Base-by-base conservation (phyloP, 2,329 filamentous ascomycete genomes). In the Lasiodiplodia citricola region DNA sequence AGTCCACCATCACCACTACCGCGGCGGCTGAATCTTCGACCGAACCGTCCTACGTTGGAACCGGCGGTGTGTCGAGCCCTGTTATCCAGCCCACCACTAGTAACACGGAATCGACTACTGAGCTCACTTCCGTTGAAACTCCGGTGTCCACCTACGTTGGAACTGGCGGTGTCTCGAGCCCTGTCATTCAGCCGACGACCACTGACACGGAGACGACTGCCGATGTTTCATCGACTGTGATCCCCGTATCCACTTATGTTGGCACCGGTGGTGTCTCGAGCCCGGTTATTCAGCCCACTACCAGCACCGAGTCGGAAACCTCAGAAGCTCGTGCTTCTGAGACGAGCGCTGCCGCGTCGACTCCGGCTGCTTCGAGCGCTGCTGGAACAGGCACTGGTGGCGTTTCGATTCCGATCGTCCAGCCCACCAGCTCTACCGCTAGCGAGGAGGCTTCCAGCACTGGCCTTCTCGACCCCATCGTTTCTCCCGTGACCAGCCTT, bases 161-260 rank as follows among this genome's bases (percentile, higher is more conserved):
- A 37, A 69, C 67, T 37, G 67, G 58, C 69, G 25, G 58, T 69
- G 44, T 66, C 50, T 55, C 67, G 56, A 41, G 52, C 70, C 47
- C 69, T 58, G 58, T 66, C 16, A 38, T 62, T 28, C 35, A 28
- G 47, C 69, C 69, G 11, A 69, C 69, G 6, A 65, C 58, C 21
- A 50, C 41, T 28, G 25, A 47, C 38, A 51, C 58, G n/a, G 58
- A 63, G 25, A 16, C 47, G 28, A 56, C 54, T 60, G 38, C 25
- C 37, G 38, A 47, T 14, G 25, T 51, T 63, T 55, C 18, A 37
- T 44, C 13, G 54, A 6, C 23, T 6, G 44, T n/a, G 44, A 68
- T 51, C 35, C 67, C 58, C 31, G 50, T 56, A 10, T 50, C 67
- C 5, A 31, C 38, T 31, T 56, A 23, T 28, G 54, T 60, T 18